A percentile compares a stretch with the other conserved stretches of the same genome.
These are phyloP conservation scores for Trametes meyenii DNA, from an alignment of 768 basidiomycete species.

Conservation along the genomic window DNA sequence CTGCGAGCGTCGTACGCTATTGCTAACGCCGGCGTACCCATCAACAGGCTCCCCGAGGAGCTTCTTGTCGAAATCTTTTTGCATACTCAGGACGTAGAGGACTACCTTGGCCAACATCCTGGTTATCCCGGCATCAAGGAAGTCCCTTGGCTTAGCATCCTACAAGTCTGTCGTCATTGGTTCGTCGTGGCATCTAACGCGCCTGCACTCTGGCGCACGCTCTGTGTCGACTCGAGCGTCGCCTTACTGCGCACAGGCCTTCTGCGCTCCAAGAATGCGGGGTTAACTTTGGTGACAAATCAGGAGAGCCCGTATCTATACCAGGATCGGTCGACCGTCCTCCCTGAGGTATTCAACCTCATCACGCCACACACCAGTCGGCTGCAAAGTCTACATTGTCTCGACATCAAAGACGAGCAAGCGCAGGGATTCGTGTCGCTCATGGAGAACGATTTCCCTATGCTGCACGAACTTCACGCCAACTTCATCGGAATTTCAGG, in stretches of 20 bases:
- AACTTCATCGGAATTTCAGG: background rate
- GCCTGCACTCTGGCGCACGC: background rate
- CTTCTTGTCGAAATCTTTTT: background rate
- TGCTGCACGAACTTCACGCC: background rate
- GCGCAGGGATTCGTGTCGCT: background rate
- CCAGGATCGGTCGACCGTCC: background rate
- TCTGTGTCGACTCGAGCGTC: background rate
- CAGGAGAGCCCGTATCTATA: background rate
- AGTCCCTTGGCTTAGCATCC: background rate
- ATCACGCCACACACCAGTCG: background rate
- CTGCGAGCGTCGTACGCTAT: background rate
- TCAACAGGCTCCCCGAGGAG: conserved; percentile 3
- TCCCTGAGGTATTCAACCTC: background rate
- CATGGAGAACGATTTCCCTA: background rate
- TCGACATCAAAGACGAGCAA: background rate
- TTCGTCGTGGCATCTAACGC: background rate
- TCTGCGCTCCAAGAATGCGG: background rate
- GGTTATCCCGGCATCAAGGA: too few species aligned
- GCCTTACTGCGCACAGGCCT: background rate
- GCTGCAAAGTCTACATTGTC: background rate
- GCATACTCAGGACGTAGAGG: background rate
- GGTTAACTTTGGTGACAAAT: background rate
- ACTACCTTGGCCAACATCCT: background rate
- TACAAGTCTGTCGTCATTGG: background rate
- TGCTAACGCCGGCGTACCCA: background rate